These are phyloP conservation scores for Argentina anserina DNA, from an alignment of 306 rosid species.

Conservation along the genomic window DNA sequence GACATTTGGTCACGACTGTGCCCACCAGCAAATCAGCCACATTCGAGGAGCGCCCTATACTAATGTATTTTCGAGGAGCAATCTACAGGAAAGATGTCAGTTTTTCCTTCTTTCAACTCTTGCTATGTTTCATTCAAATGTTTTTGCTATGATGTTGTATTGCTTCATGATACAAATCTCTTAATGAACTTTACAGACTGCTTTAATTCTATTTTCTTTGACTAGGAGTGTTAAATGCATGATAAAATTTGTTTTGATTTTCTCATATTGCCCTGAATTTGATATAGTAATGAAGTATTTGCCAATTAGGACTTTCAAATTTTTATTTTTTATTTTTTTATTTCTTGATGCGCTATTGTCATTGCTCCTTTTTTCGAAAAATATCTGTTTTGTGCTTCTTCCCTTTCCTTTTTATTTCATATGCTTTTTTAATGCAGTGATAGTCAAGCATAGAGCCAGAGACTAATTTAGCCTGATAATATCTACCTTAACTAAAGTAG, in stretches of 20 bases:
- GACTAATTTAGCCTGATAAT: not conserved
- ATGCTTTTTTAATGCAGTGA: not conserved
- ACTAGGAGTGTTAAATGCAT: not conserved
- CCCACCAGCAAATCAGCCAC: conserved; percentile 56
- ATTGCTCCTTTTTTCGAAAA: not conserved
- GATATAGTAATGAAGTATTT: not conserved
- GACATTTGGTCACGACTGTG: conserved; percentile 58
- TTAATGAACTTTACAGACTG: not conserved
- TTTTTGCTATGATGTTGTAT: not conserved
- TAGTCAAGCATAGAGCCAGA: not conserved
- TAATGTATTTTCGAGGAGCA: conserved; percentile 82
- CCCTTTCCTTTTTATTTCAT: not conserved
- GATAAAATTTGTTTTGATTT: conserved; percentile 2
- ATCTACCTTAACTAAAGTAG: not conserved
- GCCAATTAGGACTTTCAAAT: not conserved
- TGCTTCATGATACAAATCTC: not conserved
- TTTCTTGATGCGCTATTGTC: not conserved
- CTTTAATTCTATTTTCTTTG: not conserved
- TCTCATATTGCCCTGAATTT: not conserved
- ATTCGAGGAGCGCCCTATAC: conserved; percentile 61
- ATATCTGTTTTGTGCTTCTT: not conserved
- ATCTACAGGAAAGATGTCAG: conserved; percentile 97
- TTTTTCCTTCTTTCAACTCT: conserved; percentile 29
- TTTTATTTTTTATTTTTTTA: not conserved
- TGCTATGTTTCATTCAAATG: not conserved